Conservation (phyloP, 306 rosid species). For the Quercus agrifolia region DNA sequence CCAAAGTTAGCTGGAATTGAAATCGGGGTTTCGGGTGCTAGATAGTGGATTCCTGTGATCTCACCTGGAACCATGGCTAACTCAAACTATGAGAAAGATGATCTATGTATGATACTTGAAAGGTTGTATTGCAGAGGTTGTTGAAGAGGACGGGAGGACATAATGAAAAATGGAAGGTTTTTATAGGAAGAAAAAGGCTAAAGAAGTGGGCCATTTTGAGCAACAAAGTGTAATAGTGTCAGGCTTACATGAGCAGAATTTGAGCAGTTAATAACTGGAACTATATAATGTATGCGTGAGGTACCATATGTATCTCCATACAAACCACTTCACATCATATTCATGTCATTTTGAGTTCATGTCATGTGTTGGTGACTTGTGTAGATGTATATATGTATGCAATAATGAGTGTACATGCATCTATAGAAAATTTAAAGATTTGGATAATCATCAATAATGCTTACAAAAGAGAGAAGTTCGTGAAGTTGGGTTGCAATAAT, state of each 20-base stretch:
- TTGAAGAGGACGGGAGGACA: conserved; percentile 24
- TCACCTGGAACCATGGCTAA: conserved; percentile 56
- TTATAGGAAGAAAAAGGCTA: conserved; percentile 44
- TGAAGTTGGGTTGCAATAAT: conserved; percentile 19
- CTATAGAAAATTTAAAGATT: conserved; percentile 15
- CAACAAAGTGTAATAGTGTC: conserved; percentile 31
- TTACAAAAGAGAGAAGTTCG: conserved; percentile 5
- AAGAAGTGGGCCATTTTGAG: conserved; percentile 43
- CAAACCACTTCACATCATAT: conserved; percentile 19
- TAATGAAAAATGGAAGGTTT: conserved; percentile 36
- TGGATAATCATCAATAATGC: conserved; percentile 25
- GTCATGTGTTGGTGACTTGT: conserved; percentile 20
- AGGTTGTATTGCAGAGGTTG: conserved; percentile 8
- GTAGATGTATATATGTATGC: not conserved
- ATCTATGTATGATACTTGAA: not conserved
- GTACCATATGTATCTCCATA: conserved; percentile 26
- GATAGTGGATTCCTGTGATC: conserved; percentile 45
- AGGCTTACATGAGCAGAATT: conserved; percentile 50
- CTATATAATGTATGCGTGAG: conserved; percentile 36
- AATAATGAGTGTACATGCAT: conserved; percentile 18
- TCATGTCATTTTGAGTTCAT: conserved; percentile 10
- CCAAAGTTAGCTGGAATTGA: conserved; percentile 27
- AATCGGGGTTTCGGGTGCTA: conserved; percentile 42
- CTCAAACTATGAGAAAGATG: conserved; percentile 10
- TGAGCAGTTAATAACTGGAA: conserved; percentile 15